Conservation (phyloP, 164 flowering plant genomes). For the Cinnamomum micranthum region DNA sequence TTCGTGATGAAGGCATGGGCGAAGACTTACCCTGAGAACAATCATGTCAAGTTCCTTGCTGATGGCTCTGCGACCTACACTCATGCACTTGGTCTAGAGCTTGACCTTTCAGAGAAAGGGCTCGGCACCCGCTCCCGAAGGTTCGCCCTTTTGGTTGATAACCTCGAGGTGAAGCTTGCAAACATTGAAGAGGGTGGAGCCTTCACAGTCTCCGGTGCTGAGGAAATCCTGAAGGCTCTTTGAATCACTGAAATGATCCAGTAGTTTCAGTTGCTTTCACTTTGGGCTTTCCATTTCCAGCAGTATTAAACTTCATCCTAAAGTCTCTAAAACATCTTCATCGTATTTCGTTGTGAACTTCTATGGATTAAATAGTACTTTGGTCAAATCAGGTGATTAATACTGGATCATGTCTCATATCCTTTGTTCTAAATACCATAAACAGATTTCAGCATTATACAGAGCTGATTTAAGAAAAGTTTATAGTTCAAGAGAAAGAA, state of each 20-base stretch:
- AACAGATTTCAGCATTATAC: no score
- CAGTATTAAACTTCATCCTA: no score
- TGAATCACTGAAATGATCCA: constrained; percentile 15
- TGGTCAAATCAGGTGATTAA: no score
- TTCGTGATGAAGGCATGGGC: constrained; percentile 98
- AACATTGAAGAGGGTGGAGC: constrained; percentile 82
- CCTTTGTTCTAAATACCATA: no score
- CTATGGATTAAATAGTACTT: no score
- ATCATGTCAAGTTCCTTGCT: constrained; percentile 85
- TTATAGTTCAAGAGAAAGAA: no score
- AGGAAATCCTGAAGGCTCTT: constrained; percentile 80
- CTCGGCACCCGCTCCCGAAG: constrained; percentile 80
- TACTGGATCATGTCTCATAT: no score
- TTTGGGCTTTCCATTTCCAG: background rate
- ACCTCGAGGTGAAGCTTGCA: constrained; percentile 74
- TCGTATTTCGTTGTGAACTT: no score
- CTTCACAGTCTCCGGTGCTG: constrained; percentile 78
- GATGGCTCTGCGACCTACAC: constrained; percentile 85
- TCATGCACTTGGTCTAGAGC: constrained; percentile 83
- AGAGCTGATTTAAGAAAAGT: no score
- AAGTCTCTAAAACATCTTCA: no score
- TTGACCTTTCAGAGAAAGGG: constrained; percentile 84
- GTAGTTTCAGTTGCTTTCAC: background rate
- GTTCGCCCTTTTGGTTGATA: constrained; percentile 77
- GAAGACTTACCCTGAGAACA: constrained; percentile 77